Conservation (phyloP, 208 protist species). For the Acanthamoeba triangularis region DNA sequence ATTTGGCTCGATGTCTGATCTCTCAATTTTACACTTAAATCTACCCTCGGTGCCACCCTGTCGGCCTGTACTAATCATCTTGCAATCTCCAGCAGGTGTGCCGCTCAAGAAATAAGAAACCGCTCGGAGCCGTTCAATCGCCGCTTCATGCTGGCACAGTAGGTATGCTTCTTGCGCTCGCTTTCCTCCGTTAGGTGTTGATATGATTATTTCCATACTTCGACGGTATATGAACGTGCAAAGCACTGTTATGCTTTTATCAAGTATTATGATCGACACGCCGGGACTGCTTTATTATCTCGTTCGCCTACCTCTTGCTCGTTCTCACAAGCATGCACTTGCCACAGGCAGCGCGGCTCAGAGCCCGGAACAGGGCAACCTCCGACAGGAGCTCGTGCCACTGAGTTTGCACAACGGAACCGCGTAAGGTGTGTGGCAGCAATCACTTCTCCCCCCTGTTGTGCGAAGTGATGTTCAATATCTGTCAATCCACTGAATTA, state of each 20-base stretch:
- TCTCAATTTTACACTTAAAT: not conserved
- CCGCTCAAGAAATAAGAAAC: no score
- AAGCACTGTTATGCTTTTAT: constrained; percentile 6
- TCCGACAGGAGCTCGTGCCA: not conserved
- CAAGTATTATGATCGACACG: not conserved
- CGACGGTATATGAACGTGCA: constrained; percentile 30
- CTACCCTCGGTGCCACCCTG: no score
- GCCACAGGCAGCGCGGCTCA: not conserved
- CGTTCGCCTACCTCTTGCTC: no score
- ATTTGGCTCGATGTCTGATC: constrained; percentile 34
- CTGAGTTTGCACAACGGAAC: not conserved
- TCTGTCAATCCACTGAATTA: constrained; percentile 47
- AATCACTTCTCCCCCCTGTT: not conserved
- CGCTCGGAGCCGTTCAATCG: no score
- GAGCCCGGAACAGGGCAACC: no score
- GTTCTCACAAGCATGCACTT: no score
- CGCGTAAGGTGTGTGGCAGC: not conserved
- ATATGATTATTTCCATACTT: constrained; percentile 4
- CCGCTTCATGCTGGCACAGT: no score
- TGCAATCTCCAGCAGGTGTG: no score
- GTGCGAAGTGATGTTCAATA: constrained; percentile 6
- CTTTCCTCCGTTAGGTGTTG: not conserved
- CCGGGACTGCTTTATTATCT: not conserved
- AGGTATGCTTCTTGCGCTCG: not conserved
- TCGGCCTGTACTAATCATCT: not conserved